Base-by-base conservation (phyloP, 108 stramenopile genomes). In the Bacterosira constricta region DNA sequence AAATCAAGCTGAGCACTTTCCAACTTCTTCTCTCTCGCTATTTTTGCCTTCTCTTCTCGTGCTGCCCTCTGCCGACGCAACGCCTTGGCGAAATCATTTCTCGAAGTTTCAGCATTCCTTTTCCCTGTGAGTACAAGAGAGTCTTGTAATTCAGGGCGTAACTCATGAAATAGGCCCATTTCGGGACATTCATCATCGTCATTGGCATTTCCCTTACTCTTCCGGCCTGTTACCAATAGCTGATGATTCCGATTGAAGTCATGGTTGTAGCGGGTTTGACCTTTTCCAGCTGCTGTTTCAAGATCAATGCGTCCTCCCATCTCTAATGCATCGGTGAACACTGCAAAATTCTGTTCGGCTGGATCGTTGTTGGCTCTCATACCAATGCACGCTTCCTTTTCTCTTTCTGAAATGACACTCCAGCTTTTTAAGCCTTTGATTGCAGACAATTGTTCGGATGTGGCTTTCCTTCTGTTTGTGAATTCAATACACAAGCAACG, bases 231-330 rank as follows among this genome's bases (percentile, higher is more conserved):
- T 4, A 63, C 61, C 25, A 45, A 6, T 7, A 3, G 26, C 42
- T 15, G 25, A 26, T 63, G 61, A 23, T 45, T 34, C 1, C 63
- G 26, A 49, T 65, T 3, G 12, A 35, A 17, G 34, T 65, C 31
- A 0, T 65, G 21, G 36, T 50, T 65, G 20, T 50, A 65, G 8
- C 45, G 7, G 11, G 62, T 44, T 20, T 63, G 62, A 26, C 62
- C 62, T 30, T 34, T 65, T 20, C 49, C 49, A 21, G 63, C 47
- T n/a, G 63, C 47, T 50, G 30, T 65, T 4, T 3, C 63, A 50
- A 65, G 25, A 27, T 25, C 34, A 35, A 50, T 65, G 2, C 47
- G 13, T 5, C 47, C 47, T n/a, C 47, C 3, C 4, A 0, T 51
- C 15, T 32, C 32, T 2, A 65, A 27, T 1, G 50, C 36, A 50